These are phyloP conservation scores for Fragaria nilgerrensis DNA, from an alignment of 306 rosid genomes.

Conservation along the genomic window DNA sequence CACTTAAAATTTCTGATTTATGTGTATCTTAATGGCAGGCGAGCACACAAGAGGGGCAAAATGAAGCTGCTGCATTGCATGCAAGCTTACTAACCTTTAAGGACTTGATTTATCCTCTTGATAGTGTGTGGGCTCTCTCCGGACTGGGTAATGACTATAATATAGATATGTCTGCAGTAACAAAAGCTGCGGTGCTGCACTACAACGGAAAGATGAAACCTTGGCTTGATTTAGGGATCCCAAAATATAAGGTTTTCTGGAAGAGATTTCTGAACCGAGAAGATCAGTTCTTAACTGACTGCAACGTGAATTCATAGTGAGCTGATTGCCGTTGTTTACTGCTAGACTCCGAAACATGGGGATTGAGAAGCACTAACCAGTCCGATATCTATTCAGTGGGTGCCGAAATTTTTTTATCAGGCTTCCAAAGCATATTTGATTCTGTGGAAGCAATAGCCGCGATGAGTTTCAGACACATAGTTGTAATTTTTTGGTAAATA, in stretches of 20 bases:
- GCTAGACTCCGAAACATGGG: conserved; percentile 38
- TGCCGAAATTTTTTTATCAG: conserved; percentile 33
- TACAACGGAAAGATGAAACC: conserved; percentile 97
- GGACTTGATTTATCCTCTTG: conserved; percentile 57
- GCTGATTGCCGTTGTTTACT: conserved; percentile 29
- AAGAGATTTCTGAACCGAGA: conserved; percentile 72
- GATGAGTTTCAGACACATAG: conserved; percentile 43
- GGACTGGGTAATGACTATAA: conserved; percentile 83
- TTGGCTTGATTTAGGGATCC: conserved; percentile 97
- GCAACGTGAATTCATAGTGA: conserved; percentile 76
- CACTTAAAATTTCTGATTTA: conserved; percentile 26
- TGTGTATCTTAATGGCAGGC: conserved; percentile 36
- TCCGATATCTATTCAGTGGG: conserved; percentile 41
- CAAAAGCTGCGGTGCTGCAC: conserved; percentile 68
- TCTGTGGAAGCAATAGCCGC: conserved; percentile 38
- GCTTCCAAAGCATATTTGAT: conserved; percentile 35
- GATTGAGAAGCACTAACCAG: conserved; percentile 36
- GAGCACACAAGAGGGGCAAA: conserved; percentile 35
- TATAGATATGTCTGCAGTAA: conserved; percentile 39
- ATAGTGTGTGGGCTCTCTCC: conserved; percentile 61
- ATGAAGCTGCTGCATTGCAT: conserved; percentile 47
- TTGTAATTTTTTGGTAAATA: conserved; percentile 58
- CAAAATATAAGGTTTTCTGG: conserved; percentile 73
- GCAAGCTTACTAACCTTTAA: conserved; percentile 84
- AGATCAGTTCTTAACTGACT: conserved; percentile 86